Base-by-base conservation (phyloP, 768 basidiomycete genomes). In the Mycena chlorophos region DNA sequence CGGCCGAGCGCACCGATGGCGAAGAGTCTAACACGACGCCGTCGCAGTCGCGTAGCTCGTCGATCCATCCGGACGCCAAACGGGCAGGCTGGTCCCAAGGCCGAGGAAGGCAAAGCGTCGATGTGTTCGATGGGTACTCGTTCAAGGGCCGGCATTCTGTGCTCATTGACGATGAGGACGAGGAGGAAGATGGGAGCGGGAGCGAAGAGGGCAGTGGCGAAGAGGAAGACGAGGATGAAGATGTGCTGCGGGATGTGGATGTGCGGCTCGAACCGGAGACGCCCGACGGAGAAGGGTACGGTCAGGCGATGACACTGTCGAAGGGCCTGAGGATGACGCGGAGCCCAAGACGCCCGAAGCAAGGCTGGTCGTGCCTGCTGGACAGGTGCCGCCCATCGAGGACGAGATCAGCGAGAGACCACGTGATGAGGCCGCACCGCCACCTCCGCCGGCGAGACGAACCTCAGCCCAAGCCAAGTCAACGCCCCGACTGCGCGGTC, bases 311-410 rank as follows among this genome's bases (percentile, higher is more conserved):
- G n/a, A n/a, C n/a, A 71, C 73, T 4, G 66, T 59, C 28, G 68
- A 73, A 38, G 71, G 66, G 38, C 71, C 54, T 17, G 42, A 74
- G 22, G 79, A 80, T 25, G 71, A 65, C 22, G 65, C 69, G 14
- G 88, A 88, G 65, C 86, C 88, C 10, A 86, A 87, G 76, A 89
- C 88, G 12, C 89, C 89, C 3, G 89, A 90, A 70, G 87, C 88
- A 20, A 76, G 84, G 14, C 73, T 71, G 3, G 69, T 63, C 25
- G 64, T 64, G 20, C 61, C 71, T 37, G 66, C 67, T 17, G 70
- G 69, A 43, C 58, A 62, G 0, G 60, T 62, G 23, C 54, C 58
- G 16, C 62, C 61, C 25, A 51, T 46, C 34, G 61, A 58, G 54
- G 65, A 63, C 19, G 55, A 48, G 1, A 68, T 60, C 26, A 50